Conservation (phyloP, 345 rosid genomes). For the Melaleuca alternifolia region DNA sequence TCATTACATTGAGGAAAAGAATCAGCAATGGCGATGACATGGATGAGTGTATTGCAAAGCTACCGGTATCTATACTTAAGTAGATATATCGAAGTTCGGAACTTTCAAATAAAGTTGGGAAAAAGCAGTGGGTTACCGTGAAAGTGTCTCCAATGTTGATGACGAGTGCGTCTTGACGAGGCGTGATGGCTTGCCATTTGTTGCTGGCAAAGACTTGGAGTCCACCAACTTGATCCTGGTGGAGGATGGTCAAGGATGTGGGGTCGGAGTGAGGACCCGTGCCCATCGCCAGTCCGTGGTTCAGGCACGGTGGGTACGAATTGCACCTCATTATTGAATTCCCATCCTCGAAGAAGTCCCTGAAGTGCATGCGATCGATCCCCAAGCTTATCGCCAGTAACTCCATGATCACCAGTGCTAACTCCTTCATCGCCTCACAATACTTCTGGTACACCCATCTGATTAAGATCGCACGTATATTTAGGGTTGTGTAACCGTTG, state of each 20-base stretch:
- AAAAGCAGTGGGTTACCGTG: conserved; percentile 24
- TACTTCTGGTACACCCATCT: conserved; percentile 45
- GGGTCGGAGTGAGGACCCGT: conserved; percentile 94
- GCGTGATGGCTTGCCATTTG: conserved; percentile 54
- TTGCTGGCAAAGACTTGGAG: conserved; percentile 54
- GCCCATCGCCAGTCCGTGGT: conserved; percentile 48
- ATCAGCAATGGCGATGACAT: not conserved
- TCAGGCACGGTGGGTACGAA: conserved; percentile 55
- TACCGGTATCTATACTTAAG: too few relatives aligned
- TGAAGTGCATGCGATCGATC: conserved; percentile 20
- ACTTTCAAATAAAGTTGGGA: not conserved
- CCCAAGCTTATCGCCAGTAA: conserved; percentile 42
- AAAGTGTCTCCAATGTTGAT: conserved; percentile 78
- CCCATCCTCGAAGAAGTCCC: conserved; percentile 37
- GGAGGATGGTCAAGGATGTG: conserved; percentile 70
- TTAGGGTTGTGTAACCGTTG: not conserved
- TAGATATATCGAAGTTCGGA: not conserved
- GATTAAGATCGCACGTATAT: not conserved
- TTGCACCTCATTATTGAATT: conserved; percentile 62
- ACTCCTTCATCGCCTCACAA: conserved; percentile 34
- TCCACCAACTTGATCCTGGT: conserved; percentile 75
- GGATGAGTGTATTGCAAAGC: not conserved
- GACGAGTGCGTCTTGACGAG: conserved; percentile 50
- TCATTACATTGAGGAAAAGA: not conserved
- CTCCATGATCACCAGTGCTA: conserved; percentile 28